phyloP scores from a whole-genome alignment of 164 flowering plant species.

The Platanus orientalis region DNA sequence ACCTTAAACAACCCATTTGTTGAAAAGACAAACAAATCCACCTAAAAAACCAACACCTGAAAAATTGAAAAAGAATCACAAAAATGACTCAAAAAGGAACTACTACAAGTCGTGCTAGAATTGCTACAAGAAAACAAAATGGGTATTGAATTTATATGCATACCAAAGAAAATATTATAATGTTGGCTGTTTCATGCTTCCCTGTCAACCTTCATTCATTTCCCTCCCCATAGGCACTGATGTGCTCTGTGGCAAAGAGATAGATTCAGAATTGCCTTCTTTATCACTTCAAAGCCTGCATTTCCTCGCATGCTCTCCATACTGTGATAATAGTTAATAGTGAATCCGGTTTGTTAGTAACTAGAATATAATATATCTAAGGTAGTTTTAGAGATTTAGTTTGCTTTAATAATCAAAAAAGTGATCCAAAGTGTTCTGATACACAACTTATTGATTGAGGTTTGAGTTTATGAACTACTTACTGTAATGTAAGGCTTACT shows the following conservation, averaged over 20 bases:
- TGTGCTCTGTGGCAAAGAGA: conserved; percentile 96
- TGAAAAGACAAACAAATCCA: too few species aligned
- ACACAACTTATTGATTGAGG: too few species aligned
- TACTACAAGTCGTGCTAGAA: too few species aligned
- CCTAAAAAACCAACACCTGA: too few species aligned
- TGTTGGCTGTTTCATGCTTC: conserved; percentile 92
- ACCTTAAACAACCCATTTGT: too few species aligned
- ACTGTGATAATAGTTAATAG: conserved; percentile 29
- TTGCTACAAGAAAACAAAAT: too few species aligned
- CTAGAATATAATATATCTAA: neutral
- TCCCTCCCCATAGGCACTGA: conserved; percentile 98
- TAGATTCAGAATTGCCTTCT: conserved; percentile 90
- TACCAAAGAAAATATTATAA: conserved; percentile 94
- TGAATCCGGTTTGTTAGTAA: neutral
- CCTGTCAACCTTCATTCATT: conserved; percentile 97
- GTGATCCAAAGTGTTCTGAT: too few species aligned
- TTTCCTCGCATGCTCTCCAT: conserved; percentile 94
- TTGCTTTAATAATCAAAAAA: too few species aligned
- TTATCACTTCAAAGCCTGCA: conserved; percentile 85
- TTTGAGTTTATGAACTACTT: too few species aligned
- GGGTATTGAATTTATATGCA: conserved; percentile 5
- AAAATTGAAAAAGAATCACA: too few species aligned
- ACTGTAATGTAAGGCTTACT: neutral
- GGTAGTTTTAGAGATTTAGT: too few species aligned
- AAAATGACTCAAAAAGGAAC: too few species aligned